These are phyloP conservation scores for Phtheirospermum japonicum DNA, from an alignment of 257 asterid genomes.

Conservation along the genomic window DNA sequence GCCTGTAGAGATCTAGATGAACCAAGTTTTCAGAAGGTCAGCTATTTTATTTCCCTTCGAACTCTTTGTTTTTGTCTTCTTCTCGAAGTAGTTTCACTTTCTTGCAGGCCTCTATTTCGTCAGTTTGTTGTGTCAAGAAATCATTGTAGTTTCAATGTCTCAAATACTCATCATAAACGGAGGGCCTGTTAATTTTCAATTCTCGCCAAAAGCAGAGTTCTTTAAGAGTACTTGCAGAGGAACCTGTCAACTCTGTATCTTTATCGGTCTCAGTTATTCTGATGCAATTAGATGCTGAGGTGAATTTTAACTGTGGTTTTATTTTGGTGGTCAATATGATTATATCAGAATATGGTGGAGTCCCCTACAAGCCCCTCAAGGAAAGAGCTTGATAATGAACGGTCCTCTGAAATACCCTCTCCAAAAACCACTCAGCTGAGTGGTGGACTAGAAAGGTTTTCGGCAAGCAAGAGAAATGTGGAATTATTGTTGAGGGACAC, in stretches of 20 bases:
- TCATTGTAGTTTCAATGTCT: slow-evolving; percentile 17
- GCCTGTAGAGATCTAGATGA: slow-evolving; percentile 31
- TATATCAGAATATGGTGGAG: slow-evolving; percentile 47
- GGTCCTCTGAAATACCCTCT: slow-evolving; percentile 31
- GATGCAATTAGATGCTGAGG: slow-evolving; percentile 16
- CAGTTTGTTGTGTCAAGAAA: slow-evolving; percentile 11
- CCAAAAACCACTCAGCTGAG: slow-evolving; percentile 38
- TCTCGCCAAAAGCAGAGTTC: slow-evolving; percentile 11
- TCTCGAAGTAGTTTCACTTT: slow-evolving; percentile 8
- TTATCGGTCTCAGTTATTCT: slow-evolving; percentile 15
- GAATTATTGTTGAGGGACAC: slow-evolving; percentile 40
- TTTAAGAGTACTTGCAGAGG: slow-evolving; percentile 10
- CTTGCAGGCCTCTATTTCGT: slow-evolving; percentile 13
- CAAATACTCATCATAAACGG: slow-evolving; percentile 13
- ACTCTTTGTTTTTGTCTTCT: background rate
- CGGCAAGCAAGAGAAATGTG: slow-evolving; percentile 53
- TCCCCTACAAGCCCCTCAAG: slow-evolving; percentile 41
- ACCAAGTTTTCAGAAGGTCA: slow-evolving; percentile 41
- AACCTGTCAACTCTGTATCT: slow-evolving; percentile 16
- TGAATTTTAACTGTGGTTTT: slow-evolving; percentile 20
- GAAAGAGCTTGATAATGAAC: slow-evolving; percentile 34
- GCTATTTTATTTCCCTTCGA: slow-evolving; percentile 21
- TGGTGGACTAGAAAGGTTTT: slow-evolving; percentile 32
- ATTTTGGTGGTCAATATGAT: slow-evolving; percentile 29
- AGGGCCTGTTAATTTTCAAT: slow-evolving; percentile 20